Conservation (phyloP, 495 filamentous ascomycete genomes). For the Neurospora hispaniola region DNA sequence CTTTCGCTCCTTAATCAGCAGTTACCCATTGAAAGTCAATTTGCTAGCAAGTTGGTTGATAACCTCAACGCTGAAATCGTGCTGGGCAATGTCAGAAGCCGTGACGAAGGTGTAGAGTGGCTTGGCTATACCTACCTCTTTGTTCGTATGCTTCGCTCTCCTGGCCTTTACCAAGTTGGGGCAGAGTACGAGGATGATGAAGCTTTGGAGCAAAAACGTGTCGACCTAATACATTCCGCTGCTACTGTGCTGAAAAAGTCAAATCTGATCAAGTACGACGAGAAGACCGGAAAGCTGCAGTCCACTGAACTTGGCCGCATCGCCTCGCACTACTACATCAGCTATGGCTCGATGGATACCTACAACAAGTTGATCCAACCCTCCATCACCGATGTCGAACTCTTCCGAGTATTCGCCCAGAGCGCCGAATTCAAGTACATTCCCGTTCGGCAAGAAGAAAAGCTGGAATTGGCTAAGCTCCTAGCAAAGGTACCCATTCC, state of each 20-base stretch:
- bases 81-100: constrained; percentile 81
- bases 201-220: constrained; percentile 86
- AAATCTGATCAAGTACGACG: constrained; percentile 88
- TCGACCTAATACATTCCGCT: constrained; percentile 92
- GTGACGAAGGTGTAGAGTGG: constrained; percentile 97
- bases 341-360: constrained; percentile 87
- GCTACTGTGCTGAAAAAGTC: constrained; percentile 79
- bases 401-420: constrained; percentile 95
- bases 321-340: constrained; percentile 97
- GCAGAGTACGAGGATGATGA: constrained; percentile 90
- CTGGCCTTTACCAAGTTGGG: constrained; percentile 90
- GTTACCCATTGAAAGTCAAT: constrained; percentile 92
- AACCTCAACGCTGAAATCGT: constrained; percentile 97
- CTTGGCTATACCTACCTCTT: constrained; percentile 98
- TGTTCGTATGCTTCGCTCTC: constrained; percentile 93
- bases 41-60: constrained; percentile 86
- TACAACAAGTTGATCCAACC: constrained; percentile 96
- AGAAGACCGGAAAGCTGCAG: constrained; percentile 80
- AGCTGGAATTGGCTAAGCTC: constrained; percentile 88
- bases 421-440: constrained; percentile 99
- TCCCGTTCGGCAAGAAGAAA: constrained; percentile 93
- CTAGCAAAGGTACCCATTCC: constrained; percentile 84
- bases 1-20: constrained; percentile 94
- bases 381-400: constrained; percentile 78
- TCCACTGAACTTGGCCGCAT: constrained; percentile 90